Percentiles rank a stretch among this genome's conserved stretches.
Evolutionary conservation across 2,329 filamentous ascomycete genomes (phyloP).

Genomic region (Coniochaeta hoffmannii): DNA sequence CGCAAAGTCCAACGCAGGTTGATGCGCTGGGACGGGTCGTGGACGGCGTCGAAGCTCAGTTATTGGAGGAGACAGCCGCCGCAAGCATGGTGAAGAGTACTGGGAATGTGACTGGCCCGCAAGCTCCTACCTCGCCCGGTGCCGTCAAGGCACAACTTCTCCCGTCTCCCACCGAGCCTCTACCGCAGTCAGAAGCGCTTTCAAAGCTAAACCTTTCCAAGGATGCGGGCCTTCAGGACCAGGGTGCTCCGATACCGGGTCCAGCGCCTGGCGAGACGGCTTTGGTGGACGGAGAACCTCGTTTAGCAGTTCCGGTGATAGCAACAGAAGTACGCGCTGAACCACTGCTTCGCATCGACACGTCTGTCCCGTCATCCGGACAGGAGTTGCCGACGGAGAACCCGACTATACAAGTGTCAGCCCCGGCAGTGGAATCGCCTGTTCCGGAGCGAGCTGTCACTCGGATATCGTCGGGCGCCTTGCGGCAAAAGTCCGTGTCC

Average conservation of each 20-base stretch:
- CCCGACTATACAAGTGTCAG: background rate
- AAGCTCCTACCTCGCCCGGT: background rate
- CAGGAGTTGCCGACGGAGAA: background rate
- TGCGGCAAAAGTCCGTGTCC: conserved; percentile 64
- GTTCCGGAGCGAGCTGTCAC: conserved; percentile 53
- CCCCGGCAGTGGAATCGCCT: background rate
- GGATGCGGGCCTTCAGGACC: background rate
- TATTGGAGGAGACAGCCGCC: conserved; percentile 34
- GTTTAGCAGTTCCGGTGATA: background rate
- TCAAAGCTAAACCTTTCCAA: background rate
- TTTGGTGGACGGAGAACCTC: background rate
- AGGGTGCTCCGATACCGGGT: background rate
- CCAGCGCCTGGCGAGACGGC: background rate
- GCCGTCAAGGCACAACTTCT: background rate
- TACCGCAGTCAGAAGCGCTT: background rate
- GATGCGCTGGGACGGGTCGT: conserved; percentile 12
- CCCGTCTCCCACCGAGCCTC: background rate
- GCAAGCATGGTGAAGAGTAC: conserved; percentile 8
- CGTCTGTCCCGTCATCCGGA: conserved; percentile 3
- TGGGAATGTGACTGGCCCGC: background rate
- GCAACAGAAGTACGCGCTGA: background rate
- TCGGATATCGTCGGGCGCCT: conserved; percentile 60
- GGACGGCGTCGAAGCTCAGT: conserved; percentile 35
- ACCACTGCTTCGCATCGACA: background rate
- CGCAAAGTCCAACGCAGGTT: background rate